Evolutionary conservation across 352 stramenopile genomes (phyloP).

Genomic region (Globisporangium cederbergense): DNA sequence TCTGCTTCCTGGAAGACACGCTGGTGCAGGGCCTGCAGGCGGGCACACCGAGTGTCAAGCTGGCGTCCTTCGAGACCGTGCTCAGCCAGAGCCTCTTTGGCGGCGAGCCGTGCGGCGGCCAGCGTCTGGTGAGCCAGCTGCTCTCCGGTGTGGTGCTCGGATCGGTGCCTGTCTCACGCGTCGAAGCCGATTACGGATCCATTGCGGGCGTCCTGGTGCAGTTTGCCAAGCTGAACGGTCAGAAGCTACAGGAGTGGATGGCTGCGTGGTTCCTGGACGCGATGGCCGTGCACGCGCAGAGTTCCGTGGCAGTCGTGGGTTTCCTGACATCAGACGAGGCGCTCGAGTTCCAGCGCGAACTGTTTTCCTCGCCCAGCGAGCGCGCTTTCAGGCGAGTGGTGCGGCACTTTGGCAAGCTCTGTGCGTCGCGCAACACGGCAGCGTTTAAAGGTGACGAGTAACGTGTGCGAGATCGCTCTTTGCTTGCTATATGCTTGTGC

Average conservation of each 20-base stretch:
- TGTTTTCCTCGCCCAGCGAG: conserved; percentile 64
- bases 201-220: conserved; percentile 68
- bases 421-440: conserved; percentile 66
- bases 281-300: conserved; percentile 30
- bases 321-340: conserved; percentile 65
- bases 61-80: conserved; percentile 19
- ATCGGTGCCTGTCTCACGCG: conserved; percentile 45
- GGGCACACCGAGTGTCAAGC: conserved; percentile 14
- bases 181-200: conserved; percentile 82
- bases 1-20: conserved; percentile 89
- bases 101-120: conserved; percentile 23
- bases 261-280: conserved; percentile 64
- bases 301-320: conserved; percentile 28
- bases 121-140: conserved; percentile 59
- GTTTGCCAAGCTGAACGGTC: conserved; percentile 62
- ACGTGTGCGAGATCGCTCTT: conserved; percentile 15
- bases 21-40: conserved; percentile 27
- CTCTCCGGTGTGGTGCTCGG: conserved; percentile 65
- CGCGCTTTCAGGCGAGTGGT: conserved; percentile 68
- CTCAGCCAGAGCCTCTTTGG: conserved; percentile 25
- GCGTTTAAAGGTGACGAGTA: conserved; percentile 31
- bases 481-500: background rate
- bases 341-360: conserved; percentile 54
- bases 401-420: conserved; percentile 82
- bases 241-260: conserved; percentile 52